Conservation (phyloP, 202 grass and related monocot genomes). For the Schoenoplectus tabernaemontani region DNA sequence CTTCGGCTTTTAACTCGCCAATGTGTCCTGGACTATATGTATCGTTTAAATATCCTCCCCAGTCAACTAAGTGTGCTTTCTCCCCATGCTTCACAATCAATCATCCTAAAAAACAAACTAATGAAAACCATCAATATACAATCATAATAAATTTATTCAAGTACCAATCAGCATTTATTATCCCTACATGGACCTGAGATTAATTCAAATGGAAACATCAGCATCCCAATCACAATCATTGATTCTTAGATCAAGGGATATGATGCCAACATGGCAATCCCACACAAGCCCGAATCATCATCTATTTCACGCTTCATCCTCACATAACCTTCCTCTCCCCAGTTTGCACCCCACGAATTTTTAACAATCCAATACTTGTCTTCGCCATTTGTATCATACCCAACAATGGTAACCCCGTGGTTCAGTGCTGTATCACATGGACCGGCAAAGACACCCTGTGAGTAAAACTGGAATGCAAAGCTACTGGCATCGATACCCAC, state of each 20-base stretch:
- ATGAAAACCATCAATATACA: neutral
- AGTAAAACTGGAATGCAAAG: conserved; percentile 63
- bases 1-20: too few species aligned
- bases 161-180: conserved; percentile 3
- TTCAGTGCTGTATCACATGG: conserved; percentile 43
- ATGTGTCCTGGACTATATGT: too few species aligned
- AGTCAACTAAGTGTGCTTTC: too few species aligned
- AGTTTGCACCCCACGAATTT: conserved; percentile 58
- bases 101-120: neutral
- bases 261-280: conserved; percentile 46
- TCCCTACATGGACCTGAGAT: neutral
- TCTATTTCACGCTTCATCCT: conserved; percentile 39
- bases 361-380: conserved; percentile 62
- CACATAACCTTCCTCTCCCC: conserved; percentile 62
- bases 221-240: neutral
- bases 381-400: conserved; percentile 30
- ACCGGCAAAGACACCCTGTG: conserved; percentile 45
- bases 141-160: neutral
- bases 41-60: neutral
- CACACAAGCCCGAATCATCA: conserved; percentile 38
- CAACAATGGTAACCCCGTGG: conserved; percentile 62
- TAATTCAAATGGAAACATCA: conserved; percentile 7
- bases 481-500: conserved; percentile 52
- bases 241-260: conserved; percentile 43
- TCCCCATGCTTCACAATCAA: neutral